Conservation (phyloP, 768 basidiomycete species). For the Trametes cinnabarina region DNA sequence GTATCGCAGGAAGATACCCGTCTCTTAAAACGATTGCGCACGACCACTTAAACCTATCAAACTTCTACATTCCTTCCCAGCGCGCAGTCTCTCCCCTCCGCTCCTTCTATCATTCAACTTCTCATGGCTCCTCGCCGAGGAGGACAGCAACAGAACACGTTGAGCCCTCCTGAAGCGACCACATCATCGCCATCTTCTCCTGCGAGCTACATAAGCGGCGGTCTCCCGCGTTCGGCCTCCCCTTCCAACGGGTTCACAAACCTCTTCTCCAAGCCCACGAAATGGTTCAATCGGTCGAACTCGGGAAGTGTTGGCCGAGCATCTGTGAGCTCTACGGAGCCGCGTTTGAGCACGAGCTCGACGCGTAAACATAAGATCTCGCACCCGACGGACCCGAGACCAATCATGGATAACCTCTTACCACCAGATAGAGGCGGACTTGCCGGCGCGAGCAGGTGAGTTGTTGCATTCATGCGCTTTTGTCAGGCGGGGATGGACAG, state of each 20-base stretch:
- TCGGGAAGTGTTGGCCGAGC: constrained; percentile 45
- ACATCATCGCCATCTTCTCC: constrained; percentile 23
- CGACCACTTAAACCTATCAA: background rate
- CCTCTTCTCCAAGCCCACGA: constrained; percentile 64
- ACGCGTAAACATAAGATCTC: constrained; percentile 77
- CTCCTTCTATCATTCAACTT: background rate
- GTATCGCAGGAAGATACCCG: constrained; percentile 9
- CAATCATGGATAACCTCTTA: constrained; percentile 55
- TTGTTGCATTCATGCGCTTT: background rate
- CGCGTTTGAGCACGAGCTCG: constrained; percentile 49
- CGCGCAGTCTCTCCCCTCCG: background rate
- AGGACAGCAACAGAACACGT: constrained; percentile 32
- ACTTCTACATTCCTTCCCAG: constrained; percentile 7
- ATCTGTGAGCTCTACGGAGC: constrained; percentile 37
- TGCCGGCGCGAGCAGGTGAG: constrained; percentile 52
- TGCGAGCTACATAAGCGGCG: constrained; percentile 31
- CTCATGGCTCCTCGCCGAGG: constrained; percentile 53
- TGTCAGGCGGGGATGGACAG: too few relatives aligned
- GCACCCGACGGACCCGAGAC: constrained; percentile 78
- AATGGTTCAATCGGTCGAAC: constrained; percentile 68
- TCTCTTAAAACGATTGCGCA: background rate
- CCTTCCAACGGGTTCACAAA: constrained; percentile 64
- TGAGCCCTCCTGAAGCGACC: constrained; percentile 26
- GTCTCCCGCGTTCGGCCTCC: constrained; percentile 53
- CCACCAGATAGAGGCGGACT: constrained; percentile 35